Evolutionary conservation across 2,329 filamentous ascomycete genomes (phyloP).

Genomic region (Paecilomyces formosus): DNA sequence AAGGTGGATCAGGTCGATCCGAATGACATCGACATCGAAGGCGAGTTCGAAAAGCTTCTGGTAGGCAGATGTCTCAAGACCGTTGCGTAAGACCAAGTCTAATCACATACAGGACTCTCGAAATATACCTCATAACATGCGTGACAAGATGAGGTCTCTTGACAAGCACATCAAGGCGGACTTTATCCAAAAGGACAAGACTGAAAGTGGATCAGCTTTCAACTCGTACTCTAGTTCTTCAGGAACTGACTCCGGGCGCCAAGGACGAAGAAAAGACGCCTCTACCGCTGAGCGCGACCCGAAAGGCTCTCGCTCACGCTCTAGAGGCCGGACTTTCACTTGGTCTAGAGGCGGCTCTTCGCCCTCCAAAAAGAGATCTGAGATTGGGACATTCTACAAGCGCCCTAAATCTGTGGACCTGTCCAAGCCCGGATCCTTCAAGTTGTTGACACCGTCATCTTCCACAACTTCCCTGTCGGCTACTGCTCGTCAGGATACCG

Average conservation of each 20-base stretch:
- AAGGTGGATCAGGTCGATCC: constrained; percentile 40
- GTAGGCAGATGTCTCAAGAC: constrained; percentile 52
- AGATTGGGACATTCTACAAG: constrained; percentile 57
- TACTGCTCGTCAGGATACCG: constrained; percentile 63
- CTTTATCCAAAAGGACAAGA: constrained; percentile 85
- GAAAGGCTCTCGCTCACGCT: constrained; percentile 40
- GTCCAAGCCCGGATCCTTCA: constrained; percentile 56
- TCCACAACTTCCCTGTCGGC: constrained; percentile 49
- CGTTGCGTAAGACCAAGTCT: constrained; percentile 45
- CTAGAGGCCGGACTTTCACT: constrained; percentile 71
- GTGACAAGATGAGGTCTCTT: constrained; percentile 88
- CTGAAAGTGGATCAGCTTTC: constrained; percentile 50
- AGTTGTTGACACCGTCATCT: constrained; percentile 47
- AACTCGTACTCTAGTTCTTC: constrained; percentile 27
- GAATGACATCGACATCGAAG: constrained; percentile 53
- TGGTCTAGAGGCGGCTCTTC: constrained; percentile 64
- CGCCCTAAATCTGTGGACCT: constrained; percentile 66
- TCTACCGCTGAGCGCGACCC: constrained; percentile 31
- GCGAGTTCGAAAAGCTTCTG: constrained; percentile 55
- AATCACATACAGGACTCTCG: constrained; percentile 61
- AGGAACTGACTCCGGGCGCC: constrained; percentile 19
- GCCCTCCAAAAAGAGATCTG: constrained; percentile 67
- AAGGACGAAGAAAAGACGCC: constrained; percentile 35
- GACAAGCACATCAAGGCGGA: constrained; percentile 89
- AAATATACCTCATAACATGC: constrained; percentile 89